Conservation (phyloP, 495 filamentous ascomycete genomes). For the Sordaria brevicollis region DNA sequence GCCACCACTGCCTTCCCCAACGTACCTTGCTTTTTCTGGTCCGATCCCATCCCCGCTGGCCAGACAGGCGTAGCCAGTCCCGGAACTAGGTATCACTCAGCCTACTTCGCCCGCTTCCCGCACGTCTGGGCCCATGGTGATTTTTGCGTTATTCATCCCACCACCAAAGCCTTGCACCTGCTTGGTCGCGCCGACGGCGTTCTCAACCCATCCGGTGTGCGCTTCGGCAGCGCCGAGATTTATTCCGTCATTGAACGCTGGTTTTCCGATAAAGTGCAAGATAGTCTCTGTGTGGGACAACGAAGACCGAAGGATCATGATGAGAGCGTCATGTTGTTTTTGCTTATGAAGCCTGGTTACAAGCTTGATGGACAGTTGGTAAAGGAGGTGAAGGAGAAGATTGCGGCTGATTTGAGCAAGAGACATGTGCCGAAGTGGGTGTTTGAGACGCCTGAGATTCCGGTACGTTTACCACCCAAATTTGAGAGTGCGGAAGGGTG, state of each 20-base stretch:
- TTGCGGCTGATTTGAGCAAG: slow-evolving; percentile 52
- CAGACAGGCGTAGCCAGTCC: slow-evolving; percentile 16
- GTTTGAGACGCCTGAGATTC: slow-evolving; percentile 72
- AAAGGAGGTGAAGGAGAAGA: slow-evolving; percentile 48
- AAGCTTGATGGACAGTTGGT: slow-evolving; percentile 48
- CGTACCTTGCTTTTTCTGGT: slow-evolving; percentile 64
- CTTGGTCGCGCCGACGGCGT: slow-evolving; percentile 83
- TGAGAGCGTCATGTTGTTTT: slow-evolving; percentile 65
- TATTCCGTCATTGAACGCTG: slow-evolving; percentile 61
- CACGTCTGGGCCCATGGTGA: slow-evolving; percentile 77
- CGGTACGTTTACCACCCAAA: slow-evolving; percentile 47
- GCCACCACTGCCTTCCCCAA: slow-evolving; percentile 60
- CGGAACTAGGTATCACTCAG: slow-evolving; percentile 49
- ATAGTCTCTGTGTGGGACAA: slow-evolving; percentile 69
- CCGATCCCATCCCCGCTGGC: slow-evolving; percentile 34
- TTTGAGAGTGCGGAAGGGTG: too few species aligned
- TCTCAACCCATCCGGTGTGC: slow-evolving; percentile 75
- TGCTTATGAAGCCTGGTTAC: slow-evolving; percentile 56
- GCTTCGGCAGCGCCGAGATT: slow-evolving; percentile 79
- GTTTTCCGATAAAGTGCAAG: slow-evolving; percentile 49
- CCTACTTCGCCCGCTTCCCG: slow-evolving; percentile 64
- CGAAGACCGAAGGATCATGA: slow-evolving; percentile 55
- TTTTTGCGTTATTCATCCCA: slow-evolving; percentile 60
- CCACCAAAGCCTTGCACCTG: slow-evolving; percentile 54
- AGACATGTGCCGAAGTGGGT: slow-evolving; percentile 70